Evolutionary conservation across 768 basidiomycete species (phyloP).

Genomic region (Tricholoma terreum): DNA sequence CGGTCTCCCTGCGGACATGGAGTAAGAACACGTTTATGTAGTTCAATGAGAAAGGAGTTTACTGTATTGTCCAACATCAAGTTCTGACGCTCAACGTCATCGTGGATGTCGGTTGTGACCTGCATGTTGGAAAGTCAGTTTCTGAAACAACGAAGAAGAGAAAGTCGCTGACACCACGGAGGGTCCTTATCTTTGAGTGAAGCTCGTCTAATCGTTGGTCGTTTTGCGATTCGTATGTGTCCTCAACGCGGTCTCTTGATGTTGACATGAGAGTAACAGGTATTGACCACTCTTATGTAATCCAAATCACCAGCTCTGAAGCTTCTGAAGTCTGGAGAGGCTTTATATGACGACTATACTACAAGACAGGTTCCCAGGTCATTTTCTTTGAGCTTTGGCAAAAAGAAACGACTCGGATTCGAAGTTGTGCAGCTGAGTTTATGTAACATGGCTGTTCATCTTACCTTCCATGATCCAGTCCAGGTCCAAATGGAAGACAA

Average conservation of each 20-base stretch:
- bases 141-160: neutral
- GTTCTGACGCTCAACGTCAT: conserved; percentile 83
- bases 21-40: neutral
- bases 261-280: conserved; percentile 31
- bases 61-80: conserved; percentile 74
- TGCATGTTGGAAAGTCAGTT: conserved; percentile 23
- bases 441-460: too few species aligned
- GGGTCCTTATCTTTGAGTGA: conserved; percentile 78
- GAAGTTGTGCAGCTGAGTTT: too few species aligned
- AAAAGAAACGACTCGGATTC: too few species aligned
- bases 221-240: conserved; percentile 82
- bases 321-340: too few species aligned
- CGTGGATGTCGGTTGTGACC: conserved; percentile 87
- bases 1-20: conserved; percentile 48
- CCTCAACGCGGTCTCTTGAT: conserved; percentile 50
- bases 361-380: too few species aligned
- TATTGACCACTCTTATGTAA: neutral
- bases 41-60: conserved; percentile 19
- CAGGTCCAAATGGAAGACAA: too few species aligned
- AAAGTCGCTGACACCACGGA: conserved; percentile 62
- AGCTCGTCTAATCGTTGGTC: conserved; percentile 81
- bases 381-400: too few species aligned
- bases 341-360: too few species aligned
- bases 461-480: too few species aligned
- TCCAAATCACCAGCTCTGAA: too few species aligned